phyloP scores from a whole-genome alignment of 2,329 filamentous ascomycete species.

The Diplodia sapinea region DNA sequence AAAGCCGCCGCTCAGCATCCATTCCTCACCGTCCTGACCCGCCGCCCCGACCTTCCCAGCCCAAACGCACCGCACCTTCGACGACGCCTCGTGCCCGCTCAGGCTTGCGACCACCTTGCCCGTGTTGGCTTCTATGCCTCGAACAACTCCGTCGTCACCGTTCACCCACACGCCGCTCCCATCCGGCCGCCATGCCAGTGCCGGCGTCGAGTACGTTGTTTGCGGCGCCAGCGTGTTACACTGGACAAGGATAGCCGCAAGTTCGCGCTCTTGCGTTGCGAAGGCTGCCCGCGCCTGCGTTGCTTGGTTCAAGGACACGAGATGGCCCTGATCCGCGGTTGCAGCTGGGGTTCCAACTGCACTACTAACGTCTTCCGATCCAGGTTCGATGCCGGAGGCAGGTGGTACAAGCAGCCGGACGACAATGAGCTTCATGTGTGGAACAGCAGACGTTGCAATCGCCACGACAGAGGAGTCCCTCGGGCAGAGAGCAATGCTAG shows the following conservation, averaged over 20 bases:
- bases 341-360: neutral
- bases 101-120: constrained; percentile 62
- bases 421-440: constrained; percentile 67
- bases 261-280: constrained; percentile 61
- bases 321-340: neutral
- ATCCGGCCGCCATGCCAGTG: constrained; percentile 66
- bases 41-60: constrained; percentile 53
- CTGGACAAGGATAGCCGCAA: constrained; percentile 65
- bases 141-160: constrained; percentile 66
- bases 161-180: constrained; percentile 69
- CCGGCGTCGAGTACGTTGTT: constrained; percentile 67
- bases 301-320: constrained; percentile 52
- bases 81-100: constrained; percentile 61
- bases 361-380: neutral
- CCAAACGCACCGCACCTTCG: constrained; percentile 65
- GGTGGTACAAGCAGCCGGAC: constrained; percentile 62
- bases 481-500: constrained; percentile 62
- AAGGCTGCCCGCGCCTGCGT: constrained; percentile 59
- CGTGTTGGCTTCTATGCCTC: constrained; percentile 64
- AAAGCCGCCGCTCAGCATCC: constrained; percentile 68
- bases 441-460: constrained; percentile 64
- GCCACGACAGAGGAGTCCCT: constrained; percentile 61
- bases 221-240: constrained; percentile 67
- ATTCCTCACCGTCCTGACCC: constrained; percentile 52
- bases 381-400: neutral